Conservation (phyloP, 1,284 basidiomycete genomes). For the Ganoderma sinense region DNA sequence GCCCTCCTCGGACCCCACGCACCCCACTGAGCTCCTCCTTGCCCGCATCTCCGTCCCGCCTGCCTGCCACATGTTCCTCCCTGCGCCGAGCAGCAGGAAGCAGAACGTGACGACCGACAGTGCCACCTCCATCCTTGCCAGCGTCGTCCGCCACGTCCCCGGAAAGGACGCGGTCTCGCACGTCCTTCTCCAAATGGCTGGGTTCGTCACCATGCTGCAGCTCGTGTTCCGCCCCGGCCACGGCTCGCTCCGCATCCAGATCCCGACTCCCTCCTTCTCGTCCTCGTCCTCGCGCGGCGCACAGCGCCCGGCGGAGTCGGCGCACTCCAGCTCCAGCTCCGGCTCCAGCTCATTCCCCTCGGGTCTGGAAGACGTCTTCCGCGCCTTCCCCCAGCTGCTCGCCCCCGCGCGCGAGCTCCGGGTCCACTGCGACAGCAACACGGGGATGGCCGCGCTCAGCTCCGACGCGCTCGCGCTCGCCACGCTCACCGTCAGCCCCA, state of each 20-base stretch:
- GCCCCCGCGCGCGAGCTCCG: too few species aligned
- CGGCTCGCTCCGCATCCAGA: not conserved
- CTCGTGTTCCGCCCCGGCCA: not conserved
- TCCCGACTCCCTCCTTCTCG: not conserved
- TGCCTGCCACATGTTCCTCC: conserved; percentile 7
- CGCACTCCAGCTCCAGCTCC: too few species aligned
- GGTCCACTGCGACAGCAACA: too few species aligned
- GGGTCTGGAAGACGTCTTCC: not conserved
- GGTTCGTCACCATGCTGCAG: not conserved
- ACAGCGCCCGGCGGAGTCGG: too few species aligned
- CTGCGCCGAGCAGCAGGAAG: not conserved
- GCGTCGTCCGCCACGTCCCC: not conserved
- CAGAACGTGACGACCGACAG: too few species aligned
- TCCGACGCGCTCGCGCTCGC: too few species aligned
- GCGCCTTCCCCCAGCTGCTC: not conserved
- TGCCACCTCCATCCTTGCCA: not conserved
- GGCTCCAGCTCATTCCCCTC: not conserved
- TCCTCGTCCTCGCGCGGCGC: not conserved
- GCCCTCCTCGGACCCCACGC: not conserved
- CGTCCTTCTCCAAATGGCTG: too few species aligned
- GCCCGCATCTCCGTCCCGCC: not conserved
- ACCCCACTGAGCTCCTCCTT: not conserved
- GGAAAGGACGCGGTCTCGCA: not conserved
- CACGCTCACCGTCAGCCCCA: too few species aligned
- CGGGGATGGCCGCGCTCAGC: too few species aligned